Percentiles rank a stretch among this genome's conserved stretches.
These are phyloP conservation scores for Eucalyptus marginata DNA, from an alignment of 345 rosid species.

Conservation along the genomic window DNA sequence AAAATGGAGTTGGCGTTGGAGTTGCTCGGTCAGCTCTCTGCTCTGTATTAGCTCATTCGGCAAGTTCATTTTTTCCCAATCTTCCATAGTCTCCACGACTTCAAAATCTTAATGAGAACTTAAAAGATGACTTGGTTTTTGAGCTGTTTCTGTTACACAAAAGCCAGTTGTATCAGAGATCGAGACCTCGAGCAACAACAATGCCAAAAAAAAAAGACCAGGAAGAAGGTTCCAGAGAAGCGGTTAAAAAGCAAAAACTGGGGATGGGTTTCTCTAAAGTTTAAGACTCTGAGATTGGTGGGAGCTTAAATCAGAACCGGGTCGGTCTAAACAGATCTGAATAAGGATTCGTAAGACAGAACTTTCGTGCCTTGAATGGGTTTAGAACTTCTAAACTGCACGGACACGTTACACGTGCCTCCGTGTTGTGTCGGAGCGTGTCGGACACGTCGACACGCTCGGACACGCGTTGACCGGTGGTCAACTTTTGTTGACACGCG, in stretches of 20 bases:
- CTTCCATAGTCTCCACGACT: conserved; percentile 14
- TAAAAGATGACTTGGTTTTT: neutral
- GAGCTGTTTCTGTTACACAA: neutral
- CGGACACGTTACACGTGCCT: too few species aligned
- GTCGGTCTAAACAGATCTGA: neutral
- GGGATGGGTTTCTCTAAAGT: too few species aligned
- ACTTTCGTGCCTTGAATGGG: neutral
- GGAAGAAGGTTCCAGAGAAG: neutral
- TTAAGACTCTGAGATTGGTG: too few species aligned
- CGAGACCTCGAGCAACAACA: neutral
- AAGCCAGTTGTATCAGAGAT: neutral
- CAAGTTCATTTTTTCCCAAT: conserved; percentile 39
- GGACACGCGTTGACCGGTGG: too few species aligned
- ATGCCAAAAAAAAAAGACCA: neutral
- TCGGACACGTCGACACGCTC: too few species aligned
- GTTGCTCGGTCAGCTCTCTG: conserved; percentile 46
- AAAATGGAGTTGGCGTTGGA: conserved; percentile 17
- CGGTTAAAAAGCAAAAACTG: too few species aligned
- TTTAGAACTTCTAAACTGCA: neutral
- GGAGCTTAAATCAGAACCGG: too few species aligned
- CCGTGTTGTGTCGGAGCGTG: too few species aligned
- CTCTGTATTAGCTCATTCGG: conserved; percentile 43
- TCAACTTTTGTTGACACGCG: too few species aligned
- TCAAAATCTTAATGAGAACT: neutral
- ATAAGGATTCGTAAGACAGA: neutral